Conservation (phyloP, 1,139 yeast genomes). For the Yamadazyma membranifaciens region DNA sequence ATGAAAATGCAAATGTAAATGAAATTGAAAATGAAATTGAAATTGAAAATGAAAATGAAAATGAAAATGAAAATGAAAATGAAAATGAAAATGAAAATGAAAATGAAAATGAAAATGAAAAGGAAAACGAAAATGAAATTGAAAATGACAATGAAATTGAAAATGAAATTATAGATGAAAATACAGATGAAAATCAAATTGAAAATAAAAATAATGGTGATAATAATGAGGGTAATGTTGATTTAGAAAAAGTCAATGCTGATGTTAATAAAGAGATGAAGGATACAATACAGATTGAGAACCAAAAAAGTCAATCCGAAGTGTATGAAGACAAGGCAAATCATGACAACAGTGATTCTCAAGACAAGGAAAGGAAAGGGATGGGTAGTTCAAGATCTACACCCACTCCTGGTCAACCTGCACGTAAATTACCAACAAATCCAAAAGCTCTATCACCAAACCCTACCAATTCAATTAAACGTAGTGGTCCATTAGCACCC, state of each 20-base stretch:
- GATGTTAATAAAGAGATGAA: too few relatives aligned
- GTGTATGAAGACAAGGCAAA: too few relatives aligned
- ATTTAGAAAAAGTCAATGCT: too few relatives aligned
- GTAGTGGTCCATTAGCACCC: slow-evolving; percentile 17
- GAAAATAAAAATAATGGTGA: slow-evolving; percentile 2
- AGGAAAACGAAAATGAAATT: neutral
- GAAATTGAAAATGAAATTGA: neutral
- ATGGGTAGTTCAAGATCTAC: neutral
- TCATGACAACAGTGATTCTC: too few relatives aligned
- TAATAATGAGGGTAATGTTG: too few relatives aligned
- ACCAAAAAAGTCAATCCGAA: too few relatives aligned
- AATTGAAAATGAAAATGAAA: neutral
- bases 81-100: neutral
- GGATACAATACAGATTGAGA: neutral
- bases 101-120: neutral
- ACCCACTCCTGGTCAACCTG: neutral
- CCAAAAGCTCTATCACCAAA: slow-evolving; percentile 2
- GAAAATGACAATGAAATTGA: too few relatives aligned
- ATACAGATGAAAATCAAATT: neutral
- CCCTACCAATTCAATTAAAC: slow-evolving; percentile 1
- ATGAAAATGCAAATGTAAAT: neutral
- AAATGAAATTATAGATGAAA: too few relatives aligned
- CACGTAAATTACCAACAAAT: neutral
- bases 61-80: neutral
- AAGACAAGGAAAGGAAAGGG: too few relatives aligned